phyloP scores from a whole-genome alignment of 2,329 filamentous ascomycete species.

The Cladophialophora psammophila region DNA sequence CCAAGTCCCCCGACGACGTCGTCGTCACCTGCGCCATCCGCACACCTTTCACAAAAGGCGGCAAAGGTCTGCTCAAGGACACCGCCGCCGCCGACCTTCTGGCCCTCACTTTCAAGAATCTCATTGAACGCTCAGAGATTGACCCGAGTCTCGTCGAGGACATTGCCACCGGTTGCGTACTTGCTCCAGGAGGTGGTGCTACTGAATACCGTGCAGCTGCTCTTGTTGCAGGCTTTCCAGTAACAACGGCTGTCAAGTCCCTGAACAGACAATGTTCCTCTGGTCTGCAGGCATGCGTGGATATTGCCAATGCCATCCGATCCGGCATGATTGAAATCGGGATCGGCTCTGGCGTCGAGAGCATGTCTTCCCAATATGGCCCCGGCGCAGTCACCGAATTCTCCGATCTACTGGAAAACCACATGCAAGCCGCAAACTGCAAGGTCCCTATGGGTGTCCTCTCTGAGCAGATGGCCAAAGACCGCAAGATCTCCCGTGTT shows the following conservation, averaged over 20 bases:
- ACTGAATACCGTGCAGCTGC: slow-evolving; percentile 96
- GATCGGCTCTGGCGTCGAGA: slow-evolving; percentile 93
- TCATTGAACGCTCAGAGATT: slow-evolving; percentile 86
- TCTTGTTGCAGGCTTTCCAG: slow-evolving; percentile 89
- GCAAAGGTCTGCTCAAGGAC: slow-evolving; percentile 95
- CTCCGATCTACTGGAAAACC: slow-evolving; percentile 82
- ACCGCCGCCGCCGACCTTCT: slow-evolving; percentile 86
- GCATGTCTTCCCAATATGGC: slow-evolving; percentile 92
- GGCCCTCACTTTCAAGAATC: slow-evolving; percentile 78
- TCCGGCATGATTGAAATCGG: slow-evolving; percentile 94
- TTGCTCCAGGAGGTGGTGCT: slow-evolving; percentile 90
- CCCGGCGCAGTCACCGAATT: slow-evolving; percentile 90
- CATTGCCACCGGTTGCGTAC: slow-evolving; percentile 87
- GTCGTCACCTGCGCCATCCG: slow-evolving; percentile 93
- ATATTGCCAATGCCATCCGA: slow-evolving; percentile 92
- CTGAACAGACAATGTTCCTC: slow-evolving; percentile 95
- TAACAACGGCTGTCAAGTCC: slow-evolving; percentile 80
- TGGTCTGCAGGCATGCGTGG: slow-evolving; percentile 88
- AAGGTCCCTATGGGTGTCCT: slow-evolving; percentile 96
- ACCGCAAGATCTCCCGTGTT: slow-evolving; percentile 73
- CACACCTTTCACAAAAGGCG: slow-evolving; percentile 89
- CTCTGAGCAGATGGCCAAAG: slow-evolving; percentile 93
- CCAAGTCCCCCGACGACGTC: slow-evolving; percentile 70
- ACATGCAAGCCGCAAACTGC: slow-evolving; percentile 88
- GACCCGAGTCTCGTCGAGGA: slow-evolving; percentile 90